phyloP scores from a whole-genome alignment of 2,329 filamentous ascomycete genomes.

The Didymella pomorum region DNA sequence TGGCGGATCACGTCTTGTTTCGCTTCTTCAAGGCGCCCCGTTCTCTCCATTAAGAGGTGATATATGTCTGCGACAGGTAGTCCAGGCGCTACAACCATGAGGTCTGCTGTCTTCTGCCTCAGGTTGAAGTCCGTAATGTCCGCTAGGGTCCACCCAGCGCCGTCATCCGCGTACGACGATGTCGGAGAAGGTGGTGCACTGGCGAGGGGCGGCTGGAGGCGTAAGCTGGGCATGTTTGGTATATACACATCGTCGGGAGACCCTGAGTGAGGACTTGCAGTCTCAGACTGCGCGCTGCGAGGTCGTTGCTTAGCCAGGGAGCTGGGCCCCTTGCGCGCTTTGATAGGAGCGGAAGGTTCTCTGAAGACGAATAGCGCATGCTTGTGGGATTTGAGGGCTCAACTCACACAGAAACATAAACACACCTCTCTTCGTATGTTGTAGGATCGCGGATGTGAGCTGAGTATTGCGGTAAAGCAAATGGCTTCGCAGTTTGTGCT shows the following conservation, averaged over 20 bases:
- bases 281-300: not conserved
- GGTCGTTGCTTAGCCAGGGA: not conserved
- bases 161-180: not conserved
- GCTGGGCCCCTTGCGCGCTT: not conserved
- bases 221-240: not conserved
- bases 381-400: too few species aligned
- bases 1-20: slow-evolving; percentile 6
- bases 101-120: slow-evolving; percentile 27
- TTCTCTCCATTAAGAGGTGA: slow-evolving; percentile 25
- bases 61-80: slow-evolving; percentile 28
- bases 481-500: not conserved
- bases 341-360: not conserved
- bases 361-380: not conserved
- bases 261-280: not conserved
- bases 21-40: slow-evolving; percentile 16
- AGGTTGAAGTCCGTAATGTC: slow-evolving; percentile 26
- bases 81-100: slow-evolving; percentile 30
- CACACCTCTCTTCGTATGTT: not conserved
- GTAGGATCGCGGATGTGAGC: not conserved
- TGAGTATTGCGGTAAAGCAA: not conserved
- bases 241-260: not conserved
- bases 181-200: not conserved
- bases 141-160: slow-evolving; percentile 13
- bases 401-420: not conserved
- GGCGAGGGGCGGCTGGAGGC: not conserved